These are phyloP conservation scores for Orbilia ellipsospora DNA, from an alignment of 2,329 filamentous ascomycete species.

Conservation along the genomic window DNA sequence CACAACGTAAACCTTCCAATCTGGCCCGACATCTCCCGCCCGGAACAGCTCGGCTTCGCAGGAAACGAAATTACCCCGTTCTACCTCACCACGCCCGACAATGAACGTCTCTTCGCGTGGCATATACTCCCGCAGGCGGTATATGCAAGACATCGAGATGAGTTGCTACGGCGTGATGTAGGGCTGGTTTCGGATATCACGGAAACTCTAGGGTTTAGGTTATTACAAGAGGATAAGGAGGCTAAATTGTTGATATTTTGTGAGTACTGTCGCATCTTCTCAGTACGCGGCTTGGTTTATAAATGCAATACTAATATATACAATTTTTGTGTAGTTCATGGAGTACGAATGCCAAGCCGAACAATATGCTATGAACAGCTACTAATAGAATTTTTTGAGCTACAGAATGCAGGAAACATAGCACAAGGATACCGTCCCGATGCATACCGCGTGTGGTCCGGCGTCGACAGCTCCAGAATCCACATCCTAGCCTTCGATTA, in stretches of 20 bases:
- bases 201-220: constrained; percentile 69
- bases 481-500: constrained; percentile 93
- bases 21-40: constrained; percentile 78
- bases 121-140: constrained; percentile 84
- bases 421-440: constrained; percentile 80
- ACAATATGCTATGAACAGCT: neutral
- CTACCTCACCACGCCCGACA: constrained; percentile 77
- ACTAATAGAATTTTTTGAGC: constrained; percentile 44
- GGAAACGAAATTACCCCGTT: constrained; percentile 92
- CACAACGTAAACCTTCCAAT: constrained; percentile 79
- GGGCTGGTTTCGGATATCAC: constrained; percentile 69
- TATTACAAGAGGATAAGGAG: constrained; percentile 73
- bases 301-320: constrained; percentile 32
- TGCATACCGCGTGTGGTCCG: constrained; percentile 80
- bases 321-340: constrained; percentile 67
- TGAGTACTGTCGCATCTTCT: constrained; percentile 62
- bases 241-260: constrained; percentile 74
- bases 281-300: constrained; percentile 1
- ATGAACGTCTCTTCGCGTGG: constrained; percentile 85
- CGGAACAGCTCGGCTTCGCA: constrained; percentile 89
- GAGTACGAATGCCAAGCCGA: constrained; percentile 65
- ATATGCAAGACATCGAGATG: constrained; percentile 77
- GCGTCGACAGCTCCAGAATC: constrained; percentile 74
- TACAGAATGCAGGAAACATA: constrained; percentile 83
- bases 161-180: constrained; percentile 68